Percentiles rank a stretch among this genome's conserved stretches.
These are phyloP conservation scores for Colletotrichum sp. DNA, from an alignment of 2,329 filamentous ascomycete species.

Conservation along the genomic window DNA sequence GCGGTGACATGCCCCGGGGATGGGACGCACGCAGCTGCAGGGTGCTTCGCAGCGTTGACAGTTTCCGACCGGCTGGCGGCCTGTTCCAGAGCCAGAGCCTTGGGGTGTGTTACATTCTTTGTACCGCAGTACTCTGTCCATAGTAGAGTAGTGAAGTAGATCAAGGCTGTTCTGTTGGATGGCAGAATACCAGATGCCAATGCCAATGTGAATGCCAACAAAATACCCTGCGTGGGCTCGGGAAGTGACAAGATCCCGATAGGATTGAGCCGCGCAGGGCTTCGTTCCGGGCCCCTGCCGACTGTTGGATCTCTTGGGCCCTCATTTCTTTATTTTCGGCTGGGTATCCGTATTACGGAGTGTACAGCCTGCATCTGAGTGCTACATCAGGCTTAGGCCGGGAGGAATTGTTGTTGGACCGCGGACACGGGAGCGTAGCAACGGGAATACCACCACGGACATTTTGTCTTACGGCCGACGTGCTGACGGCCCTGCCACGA, in stretches of 20 bases:
- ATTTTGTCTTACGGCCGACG: neutral
- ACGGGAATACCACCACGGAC: neutral
- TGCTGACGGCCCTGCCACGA: neutral
- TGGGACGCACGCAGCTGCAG: neutral
- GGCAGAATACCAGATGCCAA: neutral
- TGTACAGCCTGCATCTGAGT: neutral
- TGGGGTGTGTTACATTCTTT: neutral
- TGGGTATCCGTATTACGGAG: neutral
- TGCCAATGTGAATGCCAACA: neutral
- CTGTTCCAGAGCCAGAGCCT: neutral
- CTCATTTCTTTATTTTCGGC: neutral
- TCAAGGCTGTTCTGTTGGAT: neutral
- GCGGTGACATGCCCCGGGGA: neutral
- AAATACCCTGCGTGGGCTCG: neutral
- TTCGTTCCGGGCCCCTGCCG: neutral
- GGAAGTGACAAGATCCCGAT: constrained; percentile 10
- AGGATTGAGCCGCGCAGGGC: neutral
- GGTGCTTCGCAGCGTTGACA: neutral
- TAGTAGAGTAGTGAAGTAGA: too few species aligned
- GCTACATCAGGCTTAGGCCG: neutral
- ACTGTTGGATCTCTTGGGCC: neutral
- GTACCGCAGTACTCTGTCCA: neutral
- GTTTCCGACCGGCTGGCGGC: neutral
- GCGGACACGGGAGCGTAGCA: neutral
- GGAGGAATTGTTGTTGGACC: neutral